phyloP scores from a whole-genome alignment of 192 early-diverging fungal species.

The Coemansia sp. region DNA sequence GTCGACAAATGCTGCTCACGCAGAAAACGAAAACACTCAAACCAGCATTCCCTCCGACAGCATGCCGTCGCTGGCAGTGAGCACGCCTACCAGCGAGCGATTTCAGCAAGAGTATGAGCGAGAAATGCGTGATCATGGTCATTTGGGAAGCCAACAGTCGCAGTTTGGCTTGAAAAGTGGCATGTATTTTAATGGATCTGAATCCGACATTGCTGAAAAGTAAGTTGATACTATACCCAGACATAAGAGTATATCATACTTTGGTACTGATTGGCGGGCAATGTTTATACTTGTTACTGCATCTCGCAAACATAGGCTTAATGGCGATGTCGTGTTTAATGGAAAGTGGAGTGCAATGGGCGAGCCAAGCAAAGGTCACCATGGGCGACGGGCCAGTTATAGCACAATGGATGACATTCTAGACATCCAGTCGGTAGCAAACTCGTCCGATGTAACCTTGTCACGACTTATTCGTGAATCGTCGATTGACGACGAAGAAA shows the following conservation, averaged over 20 bases:
- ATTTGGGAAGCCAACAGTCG: conserved; percentile 22
- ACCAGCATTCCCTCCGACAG: conserved; percentile 11
- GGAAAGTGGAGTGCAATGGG: conserved; percentile 37
- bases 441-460: conserved; percentile 16
- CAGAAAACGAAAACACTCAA: neutral
- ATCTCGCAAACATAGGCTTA: too few species aligned
- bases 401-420: conserved; percentile 17
- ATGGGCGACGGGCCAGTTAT: neutral
- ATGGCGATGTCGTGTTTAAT: conserved; percentile 34
- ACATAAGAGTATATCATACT: too few species aligned
- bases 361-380: conserved; percentile 3
- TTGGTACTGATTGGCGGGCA: too few species aligned
- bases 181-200: conserved; percentile 26
- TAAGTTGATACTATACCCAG: too few species aligned
- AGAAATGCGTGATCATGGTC: conserved; percentile 11
- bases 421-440: conserved; percentile 26
- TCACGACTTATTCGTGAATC: conserved; percentile 22
- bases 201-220: conserved; percentile 31
- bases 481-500: conserved; percentile 13
- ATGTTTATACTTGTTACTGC: too few species aligned
- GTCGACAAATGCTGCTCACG: conserved; percentile 6
- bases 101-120: conserved; percentile 30
- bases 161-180: conserved; percentile 39
- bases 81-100: conserved; percentile 25
- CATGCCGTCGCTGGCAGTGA: conserved; percentile 23